Percentiles rank a stretch among this genome's conserved stretches.
These are phyloP conservation scores for Acanthamoeba sp. DNA, from an alignment of 208 protist genomes.

Conservation along the genomic window DNA sequence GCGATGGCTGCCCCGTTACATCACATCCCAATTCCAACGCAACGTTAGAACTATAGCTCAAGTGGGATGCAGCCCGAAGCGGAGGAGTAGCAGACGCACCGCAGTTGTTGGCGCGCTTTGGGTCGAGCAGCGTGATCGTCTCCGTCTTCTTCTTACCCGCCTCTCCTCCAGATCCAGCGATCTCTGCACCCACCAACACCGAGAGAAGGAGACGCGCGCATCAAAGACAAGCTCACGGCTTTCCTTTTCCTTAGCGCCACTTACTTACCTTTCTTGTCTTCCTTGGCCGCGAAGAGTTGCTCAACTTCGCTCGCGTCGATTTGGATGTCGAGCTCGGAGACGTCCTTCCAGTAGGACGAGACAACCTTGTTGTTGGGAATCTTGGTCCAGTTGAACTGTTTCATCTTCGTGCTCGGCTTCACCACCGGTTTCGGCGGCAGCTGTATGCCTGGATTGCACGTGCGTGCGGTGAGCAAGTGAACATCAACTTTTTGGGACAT, in stretches of 20 bases:
- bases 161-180: not conserved
- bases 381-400: constrained; percentile 54
- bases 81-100: not conserved
- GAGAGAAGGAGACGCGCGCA: no score
- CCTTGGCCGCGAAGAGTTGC: not conserved
- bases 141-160: not conserved
- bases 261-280: not conserved
- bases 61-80: not conserved
- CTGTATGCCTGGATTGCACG: not conserved
- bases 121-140: constrained; percentile 5
- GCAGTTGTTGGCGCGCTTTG: constrained; percentile 46
- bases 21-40: constrained; percentile 39
- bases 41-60: no score
- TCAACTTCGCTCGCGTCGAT: not conserved
- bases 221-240: no score
- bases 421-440: constrained; percentile 31
- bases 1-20: not conserved
- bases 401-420: constrained; percentile 57
- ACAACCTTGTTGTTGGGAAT: constrained; percentile 46
- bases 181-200: not conserved
- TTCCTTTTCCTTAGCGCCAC: no score
- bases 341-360: constrained; percentile 41
- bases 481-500: not conserved
- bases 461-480: no score
- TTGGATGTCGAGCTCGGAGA: not conserved